These are phyloP conservation scores for Suaeda aralocaspica DNA, from an alignment of 148 eudicot species.

Conservation along the genomic window DNA sequence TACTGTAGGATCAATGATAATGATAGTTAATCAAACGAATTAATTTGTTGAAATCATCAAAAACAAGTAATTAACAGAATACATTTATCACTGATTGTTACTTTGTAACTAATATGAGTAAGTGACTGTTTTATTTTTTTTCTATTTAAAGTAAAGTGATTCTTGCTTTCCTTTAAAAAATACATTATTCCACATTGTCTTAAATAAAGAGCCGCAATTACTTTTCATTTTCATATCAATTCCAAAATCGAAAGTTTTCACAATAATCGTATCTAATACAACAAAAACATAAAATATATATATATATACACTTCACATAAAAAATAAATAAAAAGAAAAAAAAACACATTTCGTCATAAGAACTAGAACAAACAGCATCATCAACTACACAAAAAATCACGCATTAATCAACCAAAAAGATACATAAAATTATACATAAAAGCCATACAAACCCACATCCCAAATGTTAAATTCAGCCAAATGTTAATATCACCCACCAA, in stretches of 20 bases:
- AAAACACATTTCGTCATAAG: neutral
- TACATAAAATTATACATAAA: neutral
- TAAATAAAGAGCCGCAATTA: slow-evolving; percentile 3
- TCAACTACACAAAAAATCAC: neutral
- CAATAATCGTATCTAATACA: neutral
- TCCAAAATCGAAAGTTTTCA: neutral
- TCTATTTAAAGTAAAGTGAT: slow-evolving; percentile 1
- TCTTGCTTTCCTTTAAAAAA: neutral
- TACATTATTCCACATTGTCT: neutral
- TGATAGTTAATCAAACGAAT: neutral
- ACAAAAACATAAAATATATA: neutral
- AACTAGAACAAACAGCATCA: slow-evolving; percentile 1
- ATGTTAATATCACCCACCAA: too few relatives aligned
- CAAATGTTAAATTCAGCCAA: neutral
- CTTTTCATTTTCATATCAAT: slow-evolving; percentile 10
- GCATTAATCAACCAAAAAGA: neutral
- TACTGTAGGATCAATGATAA: neutral
- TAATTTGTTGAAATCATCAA: slow-evolving; percentile 15
- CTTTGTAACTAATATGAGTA: slow-evolving; percentile 4
- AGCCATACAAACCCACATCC: neutral
- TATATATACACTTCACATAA: too few relatives aligned
- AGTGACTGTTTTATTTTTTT: neutral
- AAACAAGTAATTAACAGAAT: slow-evolving; percentile 21
- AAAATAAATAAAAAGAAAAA: neutral
- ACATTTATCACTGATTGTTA: slow-evolving; percentile 7